Percentiles rank a stretch among this genome's conserved stretches.
Evolutionary conservation across 345 rosid genomes (phyloP).

Genomic region (Eucalyptus curtisii): DNA sequence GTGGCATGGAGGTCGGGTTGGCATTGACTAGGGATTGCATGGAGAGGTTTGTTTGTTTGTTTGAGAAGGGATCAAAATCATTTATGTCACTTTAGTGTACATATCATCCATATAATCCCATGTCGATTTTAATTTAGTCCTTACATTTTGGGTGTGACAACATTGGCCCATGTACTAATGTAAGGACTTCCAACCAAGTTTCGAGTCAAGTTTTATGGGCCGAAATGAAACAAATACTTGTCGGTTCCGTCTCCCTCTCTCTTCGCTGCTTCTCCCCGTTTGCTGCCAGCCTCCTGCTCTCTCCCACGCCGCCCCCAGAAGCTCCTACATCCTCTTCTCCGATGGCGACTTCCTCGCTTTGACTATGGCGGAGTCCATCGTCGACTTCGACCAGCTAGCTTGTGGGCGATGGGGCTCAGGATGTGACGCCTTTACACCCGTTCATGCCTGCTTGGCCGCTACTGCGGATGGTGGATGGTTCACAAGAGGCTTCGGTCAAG

Average conservation of each 20-base stretch:
- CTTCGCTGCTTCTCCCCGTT: conserved; percentile 4
- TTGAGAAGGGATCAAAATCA: not conserved
- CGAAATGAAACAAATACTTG: not conserved
- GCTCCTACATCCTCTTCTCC: not conserved
- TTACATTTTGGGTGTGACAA: not conserved
- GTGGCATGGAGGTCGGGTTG: conserved; percentile 24
- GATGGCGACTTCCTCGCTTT: not conserved
- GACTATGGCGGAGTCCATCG: not conserved
- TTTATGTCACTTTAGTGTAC: not conserved
- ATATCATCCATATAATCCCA: not conserved
- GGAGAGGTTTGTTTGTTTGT: not conserved
- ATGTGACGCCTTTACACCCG: not conserved
- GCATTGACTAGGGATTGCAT: not conserved
- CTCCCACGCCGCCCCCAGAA: not conserved
- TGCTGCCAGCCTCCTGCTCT: not conserved
- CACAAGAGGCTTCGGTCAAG: not conserved
- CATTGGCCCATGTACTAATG: not conserved
- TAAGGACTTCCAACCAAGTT: not conserved
- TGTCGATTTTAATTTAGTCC: not conserved
- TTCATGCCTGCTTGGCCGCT: not conserved
- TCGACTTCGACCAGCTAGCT: not conserved
- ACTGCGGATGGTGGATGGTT: not conserved
- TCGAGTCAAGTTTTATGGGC: not conserved
- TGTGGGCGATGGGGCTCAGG: not conserved
- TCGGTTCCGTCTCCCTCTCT: conserved; percentile 6